phyloP scores from a whole-genome alignment of 2,329 filamentous ascomycete species.

The Alternaria metachromatica region DNA sequence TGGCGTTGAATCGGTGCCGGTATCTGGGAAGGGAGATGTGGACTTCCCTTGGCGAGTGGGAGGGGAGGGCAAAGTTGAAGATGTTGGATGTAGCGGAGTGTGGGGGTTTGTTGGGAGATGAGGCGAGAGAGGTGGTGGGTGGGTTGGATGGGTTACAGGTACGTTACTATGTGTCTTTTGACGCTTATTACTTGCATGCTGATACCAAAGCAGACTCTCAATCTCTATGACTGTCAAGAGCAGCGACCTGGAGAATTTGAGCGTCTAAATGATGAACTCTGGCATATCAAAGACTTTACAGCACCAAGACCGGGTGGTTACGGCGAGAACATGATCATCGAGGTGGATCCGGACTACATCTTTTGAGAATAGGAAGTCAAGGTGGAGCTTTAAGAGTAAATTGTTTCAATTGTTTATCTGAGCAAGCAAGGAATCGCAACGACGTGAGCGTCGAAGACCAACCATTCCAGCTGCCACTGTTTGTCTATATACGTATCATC shows the following conservation, averaged over 20 bases:
- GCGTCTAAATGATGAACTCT: slow-evolving; percentile 29
- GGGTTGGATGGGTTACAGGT: slow-evolving; percentile 30
- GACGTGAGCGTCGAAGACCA: neutral
- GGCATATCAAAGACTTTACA: slow-evolving; percentile 34
- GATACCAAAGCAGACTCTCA: slow-evolving; percentile 26
- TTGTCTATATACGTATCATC: neutral
- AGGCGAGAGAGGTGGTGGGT: slow-evolving; percentile 3
- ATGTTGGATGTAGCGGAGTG: slow-evolving; percentile 31
- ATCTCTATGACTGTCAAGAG: slow-evolving; percentile 36
- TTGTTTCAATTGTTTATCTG: neutral
- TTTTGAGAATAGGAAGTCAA: neutral
- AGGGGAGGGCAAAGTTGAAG: slow-evolving; percentile 18
- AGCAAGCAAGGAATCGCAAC: slow-evolving; percentile 3
- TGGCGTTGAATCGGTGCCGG: slow-evolving; percentile 31
- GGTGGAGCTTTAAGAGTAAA: neutral
- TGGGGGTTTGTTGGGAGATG: slow-evolving; percentile 28
- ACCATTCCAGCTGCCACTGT: neutral
- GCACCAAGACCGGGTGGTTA: slow-evolving; percentile 17
- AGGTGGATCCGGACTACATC: slow-evolving; percentile 42
- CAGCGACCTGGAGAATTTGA: slow-evolving; percentile 27
- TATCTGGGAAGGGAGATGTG: slow-evolving; percentile 26
- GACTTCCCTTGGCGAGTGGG: slow-evolving; percentile 29
- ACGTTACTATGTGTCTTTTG: neutral
- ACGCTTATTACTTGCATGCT: neutral
- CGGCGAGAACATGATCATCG: slow-evolving; percentile 28